Evolutionary conservation across 192 early-diverging fungal genomes (phyloP), one percentile per base, ranked within the genome.

Genomic region (Podila verticillata): DNA sequence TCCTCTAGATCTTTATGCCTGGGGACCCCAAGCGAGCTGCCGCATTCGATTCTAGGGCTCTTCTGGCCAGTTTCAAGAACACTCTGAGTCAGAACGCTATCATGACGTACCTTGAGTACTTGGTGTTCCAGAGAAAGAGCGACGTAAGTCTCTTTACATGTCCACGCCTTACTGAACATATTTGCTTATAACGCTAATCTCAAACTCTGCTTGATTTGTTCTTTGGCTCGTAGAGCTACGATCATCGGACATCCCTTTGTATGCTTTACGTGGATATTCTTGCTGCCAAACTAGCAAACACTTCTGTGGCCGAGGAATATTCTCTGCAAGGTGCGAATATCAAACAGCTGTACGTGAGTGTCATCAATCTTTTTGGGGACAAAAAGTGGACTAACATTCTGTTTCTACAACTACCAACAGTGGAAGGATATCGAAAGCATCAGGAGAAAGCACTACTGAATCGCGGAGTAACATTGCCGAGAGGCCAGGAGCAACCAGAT

Each of bases 71-170:
- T 24, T 69, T 82, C 17, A 72, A 82, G 26, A 26, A 61, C 17
- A 64, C 56, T 0, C 74, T 81, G 34, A 87, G 83, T 31, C 71
- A 75, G 24, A 73, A 66, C 0, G 82, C 75, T 6, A 59, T 83
- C 19, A 67, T 73, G 34, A 66, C 62, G 7, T 90, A 88, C 57
- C 61, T 90, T 3, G 89, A 90, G 59, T 87, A 90, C 59, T 35
- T 90, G 3, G 87, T 90, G 2, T 26, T 72, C n/a, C 66, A 72
- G 13, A 70, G 82, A 44, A 84, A 84, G 48, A 88, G 87, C 49
- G 80, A 85, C 24, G 73, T 84, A 58, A 54, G 63, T 34, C 48
- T 34, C 35, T 13, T 36, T 20, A 8, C 12, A 17, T n/a, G 22
- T n/a, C 10, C 34, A 24, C 30, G 5, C 2, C 19, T 48, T 30